These are phyloP conservation scores for Harringtonia aguacate DNA, from an alignment of 2,329 filamentous ascomycete species.

Conservation along the genomic window DNA sequence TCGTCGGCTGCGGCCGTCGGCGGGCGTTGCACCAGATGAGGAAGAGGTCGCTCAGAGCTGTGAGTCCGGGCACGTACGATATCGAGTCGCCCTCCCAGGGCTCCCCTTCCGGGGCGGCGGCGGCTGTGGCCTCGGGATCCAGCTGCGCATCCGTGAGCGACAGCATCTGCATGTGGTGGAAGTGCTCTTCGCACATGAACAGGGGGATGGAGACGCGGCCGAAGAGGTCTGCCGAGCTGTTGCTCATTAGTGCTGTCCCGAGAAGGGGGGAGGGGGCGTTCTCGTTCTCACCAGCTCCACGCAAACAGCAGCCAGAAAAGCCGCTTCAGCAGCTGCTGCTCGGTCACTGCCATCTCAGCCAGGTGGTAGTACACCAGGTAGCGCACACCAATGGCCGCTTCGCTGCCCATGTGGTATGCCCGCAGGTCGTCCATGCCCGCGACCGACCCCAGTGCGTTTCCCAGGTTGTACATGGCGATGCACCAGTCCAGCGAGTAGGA, in stretches of 20 bases:
- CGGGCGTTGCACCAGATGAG: conserved; percentile 21
- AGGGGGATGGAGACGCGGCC: neutral
- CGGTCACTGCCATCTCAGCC: conserved; percentile 13
- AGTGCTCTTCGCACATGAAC: neutral
- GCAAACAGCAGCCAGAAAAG: conserved; percentile 24
- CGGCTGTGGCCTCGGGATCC: neutral
- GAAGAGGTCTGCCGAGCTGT: neutral
- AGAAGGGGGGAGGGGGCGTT: neutral
- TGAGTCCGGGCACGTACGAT: conserved; percentile 22
- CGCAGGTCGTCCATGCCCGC: conserved; percentile 2
- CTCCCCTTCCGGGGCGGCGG: conserved; percentile 1
- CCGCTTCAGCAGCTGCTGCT: conserved; percentile 22
- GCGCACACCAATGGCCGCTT: conserved; percentile 18
- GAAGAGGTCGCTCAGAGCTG: conserved; percentile 22
- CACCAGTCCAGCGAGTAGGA: conserved; percentile 23
- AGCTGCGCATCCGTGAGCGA: neutral
- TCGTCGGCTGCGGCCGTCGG: conserved; percentile 9
- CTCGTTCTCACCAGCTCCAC: conserved; percentile 3
- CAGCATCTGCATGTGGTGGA: neutral
- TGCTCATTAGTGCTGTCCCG: neutral
- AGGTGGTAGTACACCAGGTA: conserved; percentile 19
- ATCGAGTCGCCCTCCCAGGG: conserved; percentile 22
- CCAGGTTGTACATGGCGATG: conserved; percentile 24
- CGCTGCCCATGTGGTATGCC: conserved; percentile 11
- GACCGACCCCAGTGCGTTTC: conserved; percentile 13